A percentile compares a stretch with the other conserved stretches of the same genome.
phyloP scores from a whole-genome alignment of 2,329 filamentous ascomycete genomes.

The Plectosphaerella plurivora region DNA sequence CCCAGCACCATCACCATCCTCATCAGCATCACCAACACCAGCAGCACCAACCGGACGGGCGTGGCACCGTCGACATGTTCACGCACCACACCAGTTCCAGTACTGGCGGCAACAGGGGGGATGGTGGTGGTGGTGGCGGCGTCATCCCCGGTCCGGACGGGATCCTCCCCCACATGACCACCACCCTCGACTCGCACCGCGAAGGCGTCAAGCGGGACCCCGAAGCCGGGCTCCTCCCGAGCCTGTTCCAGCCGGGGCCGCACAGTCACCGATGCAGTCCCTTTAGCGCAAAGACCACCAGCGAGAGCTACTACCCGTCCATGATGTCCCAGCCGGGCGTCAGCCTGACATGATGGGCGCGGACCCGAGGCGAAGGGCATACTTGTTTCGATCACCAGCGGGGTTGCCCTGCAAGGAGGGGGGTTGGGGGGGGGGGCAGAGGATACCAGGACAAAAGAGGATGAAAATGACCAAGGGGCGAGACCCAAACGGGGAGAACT shows the following conservation, averaged over 20 bases:
- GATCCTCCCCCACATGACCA: constrained; percentile 23
- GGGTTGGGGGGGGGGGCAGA: too few relatives aligned
- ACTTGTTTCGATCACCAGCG: too few relatives aligned
- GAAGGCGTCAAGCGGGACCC: constrained; percentile 43
- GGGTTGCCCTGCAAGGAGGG: too few relatives aligned
- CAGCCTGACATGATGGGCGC: constrained; percentile 30
- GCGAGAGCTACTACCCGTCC: constrained; percentile 50
- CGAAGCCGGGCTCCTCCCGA: constrained; percentile 39
- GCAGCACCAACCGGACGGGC: constrained; percentile 30
- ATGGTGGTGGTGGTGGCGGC: too few relatives aligned
- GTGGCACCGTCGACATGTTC: constrained; percentile 45
- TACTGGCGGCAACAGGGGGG: constrained; percentile 14
- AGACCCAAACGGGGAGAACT: too few relatives aligned
- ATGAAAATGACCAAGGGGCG: too few relatives aligned
- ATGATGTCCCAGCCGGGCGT: constrained; percentile 42
- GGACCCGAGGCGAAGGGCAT: too few relatives aligned
- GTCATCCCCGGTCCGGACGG: constrained; percentile 22
- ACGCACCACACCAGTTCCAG: constrained; percentile 16
- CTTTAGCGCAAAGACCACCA: constrained; percentile 49
- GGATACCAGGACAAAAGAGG: too few relatives aligned
- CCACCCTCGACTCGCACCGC: constrained; percentile 11
- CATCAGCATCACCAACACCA: too few relatives aligned
- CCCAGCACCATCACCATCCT: constrained; percentile 11
- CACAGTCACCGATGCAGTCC: constrained; percentile 37
- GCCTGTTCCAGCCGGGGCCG: constrained; percentile 38